Base-by-base conservation (phyloP, 2,329 filamentous ascomycete genomes). In the Talaromyces amestolkiae region DNA sequence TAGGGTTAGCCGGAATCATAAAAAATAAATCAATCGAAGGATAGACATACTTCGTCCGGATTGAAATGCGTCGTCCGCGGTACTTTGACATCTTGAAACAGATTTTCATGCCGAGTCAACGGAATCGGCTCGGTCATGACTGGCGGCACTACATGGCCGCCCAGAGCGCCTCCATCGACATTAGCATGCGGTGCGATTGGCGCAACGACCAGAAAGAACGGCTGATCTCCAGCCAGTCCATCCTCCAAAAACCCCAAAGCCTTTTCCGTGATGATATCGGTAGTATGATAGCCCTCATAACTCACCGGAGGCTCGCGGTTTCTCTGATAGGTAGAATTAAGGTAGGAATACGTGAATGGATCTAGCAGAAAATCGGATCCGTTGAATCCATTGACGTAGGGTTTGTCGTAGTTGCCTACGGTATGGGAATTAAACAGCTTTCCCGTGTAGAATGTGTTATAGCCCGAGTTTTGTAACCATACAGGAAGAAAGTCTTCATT, bases 101-200 rank as follows among this genome's bases (percentile, higher is more conserved):
- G 80, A 71, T 89, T 75, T 47, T 82, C 78, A 68, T 92, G 89
- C 51, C 88, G 80, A 49, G 86, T 78, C 0, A 87, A 83, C 0
- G 88, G 83, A 17, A 89, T 80, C 0, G 87, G 87, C 0, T 81
- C 80, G 5, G 80, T 78, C 72, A 85, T 81, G 0, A 68, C 65
- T 1, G 73, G 58, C 10, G 67, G 67, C 10, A 70, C 71, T 24
- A 68, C 65, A 51, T 74, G 69, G 3, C 70, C 67, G 65, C 72
- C 56, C 47, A 68, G 67, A 56, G 67, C 68, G 2, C 35, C 58
- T 8, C 83, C 81, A 49, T 82, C 72, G 3, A 84, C 78, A 66
- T 88, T 86, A 24, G 83, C 83, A 70, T 92, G 90, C 0, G 90
- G 89, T 0, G 86, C 89, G 6, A 89, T 82, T 0, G 89, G 90